Percentiles rank a stretch among this genome's conserved stretches.
phyloP scores from a whole-genome alignment of 108 stramenopile genomes.

The Fragilariopsis cylindrus region DNA sequence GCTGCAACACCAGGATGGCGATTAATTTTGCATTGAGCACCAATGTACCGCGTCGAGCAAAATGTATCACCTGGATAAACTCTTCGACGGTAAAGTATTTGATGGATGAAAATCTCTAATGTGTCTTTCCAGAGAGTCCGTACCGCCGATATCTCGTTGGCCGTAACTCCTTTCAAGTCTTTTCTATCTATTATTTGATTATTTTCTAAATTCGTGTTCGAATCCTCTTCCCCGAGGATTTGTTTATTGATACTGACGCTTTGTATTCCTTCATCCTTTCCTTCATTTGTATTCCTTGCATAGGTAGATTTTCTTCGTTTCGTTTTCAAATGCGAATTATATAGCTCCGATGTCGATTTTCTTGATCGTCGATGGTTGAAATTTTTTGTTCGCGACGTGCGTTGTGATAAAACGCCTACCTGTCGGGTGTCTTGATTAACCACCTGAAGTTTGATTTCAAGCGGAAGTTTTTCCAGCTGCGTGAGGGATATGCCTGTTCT shows the following conservation, averaged over 20 bases:
- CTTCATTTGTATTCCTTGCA: not conserved
- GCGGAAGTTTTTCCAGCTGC: constrained; percentile 60
- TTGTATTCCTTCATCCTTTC: no score
- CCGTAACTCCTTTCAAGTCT: no score
- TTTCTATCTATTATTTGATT: not conserved
- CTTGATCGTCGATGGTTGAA: not conserved
- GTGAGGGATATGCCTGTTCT: constrained; percentile 45
- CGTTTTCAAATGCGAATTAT: not conserved
- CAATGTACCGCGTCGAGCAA: constrained; percentile 34
- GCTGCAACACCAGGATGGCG: constrained; percentile 51
- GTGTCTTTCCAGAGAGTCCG: constrained; percentile 24
- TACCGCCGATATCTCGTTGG: not conserved
- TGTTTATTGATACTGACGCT: not conserved
- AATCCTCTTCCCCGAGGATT: not conserved
- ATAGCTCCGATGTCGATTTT: not conserved
- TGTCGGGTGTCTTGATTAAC: constrained; percentile 51
- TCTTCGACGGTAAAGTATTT: constrained; percentile 37
- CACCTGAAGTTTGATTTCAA: constrained; percentile 75
- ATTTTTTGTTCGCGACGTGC: not conserved
- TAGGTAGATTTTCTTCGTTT: not conserved
- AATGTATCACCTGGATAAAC: constrained; percentile 57
- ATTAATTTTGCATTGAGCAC: constrained; percentile 37
- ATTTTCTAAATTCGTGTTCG: not conserved
- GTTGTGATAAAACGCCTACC: constrained; percentile 29
- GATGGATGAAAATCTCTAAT: constrained; percentile 41